These are phyloP conservation scores for Coemansia reversa DNA, from an alignment of 192 early-diverging fungal genomes.

Conservation along the genomic window DNA sequence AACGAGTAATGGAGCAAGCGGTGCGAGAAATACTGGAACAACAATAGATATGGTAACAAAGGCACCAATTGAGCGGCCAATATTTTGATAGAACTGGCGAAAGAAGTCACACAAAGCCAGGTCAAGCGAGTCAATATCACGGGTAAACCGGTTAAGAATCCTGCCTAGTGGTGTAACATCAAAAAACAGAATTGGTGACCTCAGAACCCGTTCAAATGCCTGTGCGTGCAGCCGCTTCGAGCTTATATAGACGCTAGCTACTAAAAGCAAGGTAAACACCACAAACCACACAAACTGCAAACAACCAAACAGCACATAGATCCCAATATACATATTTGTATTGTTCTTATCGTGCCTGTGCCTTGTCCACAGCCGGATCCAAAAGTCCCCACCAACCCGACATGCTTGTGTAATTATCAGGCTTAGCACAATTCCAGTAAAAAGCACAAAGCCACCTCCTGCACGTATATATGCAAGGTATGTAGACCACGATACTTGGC, in stretches of 20 bases:
- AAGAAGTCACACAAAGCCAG: conserved; percentile 62
- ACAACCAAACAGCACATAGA: conserved; percentile 69
- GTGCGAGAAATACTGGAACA: conserved; percentile 69
- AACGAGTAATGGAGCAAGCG: conserved; percentile 69
- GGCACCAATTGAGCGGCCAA: conserved; percentile 33
- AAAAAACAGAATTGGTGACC: conserved; percentile 69
- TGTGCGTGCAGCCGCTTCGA: conserved; percentile 62
- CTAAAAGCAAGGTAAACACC: conserved; percentile 27
- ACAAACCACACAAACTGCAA: conserved; percentile 56
- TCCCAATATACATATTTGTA: conserved; percentile 56
- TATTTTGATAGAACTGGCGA: conserved; percentile 62
- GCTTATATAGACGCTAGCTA: conserved; percentile 44
- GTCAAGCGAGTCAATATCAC: conserved; percentile 64
- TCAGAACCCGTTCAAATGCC: conserved; percentile 74
- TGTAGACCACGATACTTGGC: conserved; percentile 58
- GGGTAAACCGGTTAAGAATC: conserved; percentile 73
- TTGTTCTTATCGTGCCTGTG: conserved; percentile 26
- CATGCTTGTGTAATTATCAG: conserved; percentile 32
- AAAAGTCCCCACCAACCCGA: conserved; percentile 56
- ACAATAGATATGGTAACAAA: conserved; percentile 51
- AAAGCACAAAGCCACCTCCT: conserved; percentile 22
- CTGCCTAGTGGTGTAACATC: conserved; percentile 73
- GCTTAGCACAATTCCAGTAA: conserved; percentile 25
- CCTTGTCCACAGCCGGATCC: conserved; percentile 66
- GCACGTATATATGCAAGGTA: conserved; percentile 62